A percentile compares a stretch with the other conserved stretches of the same genome.
Evolutionary conservation across 2,329 filamentous ascomycete species (phyloP).

Genomic region (Blumeria graminis): DNA sequence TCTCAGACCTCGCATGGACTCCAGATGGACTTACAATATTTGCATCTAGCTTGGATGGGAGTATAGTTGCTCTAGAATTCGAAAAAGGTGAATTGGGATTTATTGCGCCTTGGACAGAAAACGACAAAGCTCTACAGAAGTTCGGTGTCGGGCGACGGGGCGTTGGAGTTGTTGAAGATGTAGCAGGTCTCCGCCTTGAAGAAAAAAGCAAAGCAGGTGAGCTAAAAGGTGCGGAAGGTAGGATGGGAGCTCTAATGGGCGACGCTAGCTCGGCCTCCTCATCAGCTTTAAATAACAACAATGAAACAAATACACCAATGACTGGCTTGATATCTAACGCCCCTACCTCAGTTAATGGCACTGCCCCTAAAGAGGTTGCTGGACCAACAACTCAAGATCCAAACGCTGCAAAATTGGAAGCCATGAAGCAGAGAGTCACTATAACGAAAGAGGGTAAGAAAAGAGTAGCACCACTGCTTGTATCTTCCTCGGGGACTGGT

Average conservation of each 20-base stretch:
- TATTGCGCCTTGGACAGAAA: constrained; percentile 66
- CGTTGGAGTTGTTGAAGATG: constrained; percentile 77
- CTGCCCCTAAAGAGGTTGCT: constrained; percentile 14
- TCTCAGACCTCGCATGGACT: constrained; percentile 84
- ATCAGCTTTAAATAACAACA: constrained; percentile 13
- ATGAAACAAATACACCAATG: constrained; percentile 10
- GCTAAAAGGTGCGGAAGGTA: constrained; percentile 66
- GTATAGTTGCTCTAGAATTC: constrained; percentile 61
- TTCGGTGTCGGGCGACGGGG: constrained; percentile 74
- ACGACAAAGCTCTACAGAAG: constrained; percentile 77
- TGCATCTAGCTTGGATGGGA: constrained; percentile 70
- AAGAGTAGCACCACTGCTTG: constrained; percentile 70
- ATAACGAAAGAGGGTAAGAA: constrained; percentile 96
- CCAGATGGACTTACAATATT: constrained; percentile 77
- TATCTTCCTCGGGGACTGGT: constrained; percentile 69
- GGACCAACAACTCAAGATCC: constrained; percentile 20
- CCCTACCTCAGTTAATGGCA: constrained; percentile 5
- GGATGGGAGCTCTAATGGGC: constrained; percentile 98
- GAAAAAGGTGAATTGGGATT: constrained; percentile 74
- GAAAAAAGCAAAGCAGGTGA: constrained; percentile 84
- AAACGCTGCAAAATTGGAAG: constrained; percentile 34
- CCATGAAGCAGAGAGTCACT: constrained; percentile 74
- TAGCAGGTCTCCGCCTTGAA: constrained; percentile 68
- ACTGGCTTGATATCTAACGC: constrained; percentile 6
- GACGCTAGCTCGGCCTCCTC: constrained; percentile 28